These are phyloP conservation scores for Suillus subluteus DNA, from an alignment of 768 basidiomycete species.

Conservation along the genomic window DNA sequence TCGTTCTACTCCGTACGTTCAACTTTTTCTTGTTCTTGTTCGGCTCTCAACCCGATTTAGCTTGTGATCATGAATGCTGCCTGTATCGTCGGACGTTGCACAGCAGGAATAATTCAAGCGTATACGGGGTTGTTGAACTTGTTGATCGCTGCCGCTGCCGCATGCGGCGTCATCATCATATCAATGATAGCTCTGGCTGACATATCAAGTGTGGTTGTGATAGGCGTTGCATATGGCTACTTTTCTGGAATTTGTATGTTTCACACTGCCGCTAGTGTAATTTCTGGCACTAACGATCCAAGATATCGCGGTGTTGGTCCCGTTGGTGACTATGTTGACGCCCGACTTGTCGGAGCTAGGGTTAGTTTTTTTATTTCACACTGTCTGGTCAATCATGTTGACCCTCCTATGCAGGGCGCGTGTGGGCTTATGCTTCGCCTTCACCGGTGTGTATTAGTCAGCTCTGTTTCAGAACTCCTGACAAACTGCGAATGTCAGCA, in stretches of 20 bases:
- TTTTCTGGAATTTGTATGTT: conserved; percentile 49
- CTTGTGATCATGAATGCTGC: conserved; percentile 57
- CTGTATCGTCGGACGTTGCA: conserved; percentile 49
- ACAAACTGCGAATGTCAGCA: conserved; percentile 17
- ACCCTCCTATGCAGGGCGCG: conserved; percentile 26
- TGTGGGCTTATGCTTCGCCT: conserved; percentile 52
- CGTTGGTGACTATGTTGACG: conserved; percentile 49
- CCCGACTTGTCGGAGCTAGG: conserved; percentile 56
- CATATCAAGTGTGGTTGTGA: conserved; percentile 41
- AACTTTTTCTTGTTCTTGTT: neutral
- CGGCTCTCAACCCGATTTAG: conserved; percentile 27
- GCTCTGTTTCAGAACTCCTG: neutral
- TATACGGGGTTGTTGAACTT: conserved; percentile 49
- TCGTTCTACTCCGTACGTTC: conserved; percentile 56
- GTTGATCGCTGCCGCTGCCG: conserved; percentile 37
- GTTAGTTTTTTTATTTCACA: conserved; percentile 18
- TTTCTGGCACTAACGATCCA: neutral
- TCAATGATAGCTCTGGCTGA: conserved; percentile 47
- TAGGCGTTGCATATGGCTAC: conserved; percentile 51
- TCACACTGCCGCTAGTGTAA: too few relatives aligned
- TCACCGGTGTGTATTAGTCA: conserved; percentile 37
- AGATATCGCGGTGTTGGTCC: conserved; percentile 45
- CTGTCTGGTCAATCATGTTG: neutral
- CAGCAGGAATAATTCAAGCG: conserved; percentile 43
- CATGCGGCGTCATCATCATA: conserved; percentile 44